Evolutionary conservation across 257 asterid genomes (phyloP).

Genomic region (Osmanthus fragrans): DNA sequence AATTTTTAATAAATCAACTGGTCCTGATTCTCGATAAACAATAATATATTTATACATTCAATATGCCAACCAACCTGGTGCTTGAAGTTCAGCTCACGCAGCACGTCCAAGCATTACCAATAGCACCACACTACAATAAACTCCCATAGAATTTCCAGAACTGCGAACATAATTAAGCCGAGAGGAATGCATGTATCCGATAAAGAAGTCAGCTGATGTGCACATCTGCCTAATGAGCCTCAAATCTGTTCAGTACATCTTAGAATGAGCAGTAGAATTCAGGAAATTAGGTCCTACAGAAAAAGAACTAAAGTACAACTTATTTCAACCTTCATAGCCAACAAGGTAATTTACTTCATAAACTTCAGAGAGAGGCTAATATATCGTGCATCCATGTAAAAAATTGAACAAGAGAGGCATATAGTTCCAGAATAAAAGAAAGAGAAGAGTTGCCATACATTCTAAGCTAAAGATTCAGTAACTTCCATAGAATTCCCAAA

Average conservation of each 20-base stretch:
- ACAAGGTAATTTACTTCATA: neutral
- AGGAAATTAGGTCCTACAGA: neutral
- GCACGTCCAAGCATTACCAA: slow-evolving; percentile 82
- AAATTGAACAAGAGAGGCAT: neutral
- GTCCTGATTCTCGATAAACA: neutral
- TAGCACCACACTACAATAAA: slow-evolving; percentile 55
- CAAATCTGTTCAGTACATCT: neutral
- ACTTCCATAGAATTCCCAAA: too few relatives aligned
- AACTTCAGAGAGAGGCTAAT: neutral
- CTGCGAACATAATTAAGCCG: too few relatives aligned
- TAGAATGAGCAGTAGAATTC: neutral
- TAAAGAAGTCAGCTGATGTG: neutral
- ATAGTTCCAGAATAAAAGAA: neutral
- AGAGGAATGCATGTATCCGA: neutral
- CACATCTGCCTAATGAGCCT: neutral
- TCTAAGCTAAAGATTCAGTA: neutral
- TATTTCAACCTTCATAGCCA: neutral
- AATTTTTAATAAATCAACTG: neutral
- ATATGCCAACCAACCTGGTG: too few relatives aligned
- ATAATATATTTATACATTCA: too few relatives aligned
- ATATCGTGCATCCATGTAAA: neutral
- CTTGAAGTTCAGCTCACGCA: slow-evolving; percentile 50
- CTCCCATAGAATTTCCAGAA: slow-evolving; percentile 34
- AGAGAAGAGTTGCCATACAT: neutral
- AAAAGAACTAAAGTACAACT: neutral